Percentiles rank a stretch among this genome's conserved stretches.
phyloP scores from a whole-genome alignment of 2,329 filamentous ascomycete species.

The Scortechinia acanthostroma region DNA sequence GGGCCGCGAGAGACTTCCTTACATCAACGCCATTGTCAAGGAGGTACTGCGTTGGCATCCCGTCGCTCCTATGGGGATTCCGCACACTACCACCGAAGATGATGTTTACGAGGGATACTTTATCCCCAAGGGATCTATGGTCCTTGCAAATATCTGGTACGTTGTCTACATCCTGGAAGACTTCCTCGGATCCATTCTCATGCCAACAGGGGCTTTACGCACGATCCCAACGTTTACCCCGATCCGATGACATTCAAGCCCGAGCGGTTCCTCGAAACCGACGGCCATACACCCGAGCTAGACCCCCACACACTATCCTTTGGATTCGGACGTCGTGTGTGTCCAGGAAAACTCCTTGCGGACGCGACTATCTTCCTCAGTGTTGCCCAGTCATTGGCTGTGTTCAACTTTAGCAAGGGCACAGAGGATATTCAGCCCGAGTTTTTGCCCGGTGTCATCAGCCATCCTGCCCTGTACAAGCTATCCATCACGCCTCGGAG shows the following conservation, averaged over 20 bases:
- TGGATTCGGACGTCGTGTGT: slow-evolving; percentile 25
- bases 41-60: slow-evolving; percentile 27
- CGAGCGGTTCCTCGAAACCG: slow-evolving; percentile 58
- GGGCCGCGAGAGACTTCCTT: slow-evolving; percentile 20
- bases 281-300: slow-evolving; percentile 23
- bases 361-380: slow-evolving; percentile 6
- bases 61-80: slow-evolving; percentile 14
- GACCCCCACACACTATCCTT: slow-evolving; percentile 4
- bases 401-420: slow-evolving; percentile 30
- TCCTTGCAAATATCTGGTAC: slow-evolving; percentile 21
- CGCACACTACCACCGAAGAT: slow-evolving; percentile 15
- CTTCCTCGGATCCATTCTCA: neutral
- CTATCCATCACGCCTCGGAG: neutral
- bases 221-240: slow-evolving; percentile 63
- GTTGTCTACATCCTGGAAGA: neutral
- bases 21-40: slow-evolving; percentile 22
- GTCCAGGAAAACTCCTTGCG: slow-evolving; percentile 21
- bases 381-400: slow-evolving; percentile 32
- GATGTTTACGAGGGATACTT: slow-evolving; percentile 15
- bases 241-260: slow-evolving; percentile 56
- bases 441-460: slow-evolving; percentile 9
- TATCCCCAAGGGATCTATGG: slow-evolving; percentile 22
- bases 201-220: slow-evolving; percentile 31
- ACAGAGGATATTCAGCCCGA: slow-evolving; percentile 20
- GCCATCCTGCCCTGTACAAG: neutral